phyloP scores from a whole-genome alignment of 768 basidiomycete species.

The Sarcomyxa edulis region DNA sequence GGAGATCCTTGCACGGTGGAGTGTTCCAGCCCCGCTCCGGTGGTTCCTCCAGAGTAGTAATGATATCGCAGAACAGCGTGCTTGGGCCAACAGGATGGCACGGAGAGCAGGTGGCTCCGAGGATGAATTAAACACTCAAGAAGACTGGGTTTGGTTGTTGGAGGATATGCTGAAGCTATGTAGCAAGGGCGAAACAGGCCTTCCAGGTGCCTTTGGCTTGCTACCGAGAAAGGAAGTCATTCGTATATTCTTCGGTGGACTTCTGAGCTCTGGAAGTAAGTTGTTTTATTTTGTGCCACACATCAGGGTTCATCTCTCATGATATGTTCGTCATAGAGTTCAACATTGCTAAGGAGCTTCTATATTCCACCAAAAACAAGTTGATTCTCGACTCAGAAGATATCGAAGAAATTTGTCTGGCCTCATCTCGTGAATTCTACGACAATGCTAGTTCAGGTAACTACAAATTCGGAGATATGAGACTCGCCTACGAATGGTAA shows the following conservation, averaged over 20 bases:
- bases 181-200: slow-evolving; percentile 51
- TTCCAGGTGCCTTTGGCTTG: slow-evolving; percentile 78
- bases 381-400: slow-evolving; percentile 41
- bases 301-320: slow-evolving; percentile 8
- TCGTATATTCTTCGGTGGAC: slow-evolving; percentile 80
- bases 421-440: slow-evolving; percentile 85
- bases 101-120: slow-evolving; percentile 54
- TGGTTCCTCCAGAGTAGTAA: slow-evolving; percentile 84
- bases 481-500: slow-evolving; percentile 93
- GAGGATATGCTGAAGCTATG: slow-evolving; percentile 88
- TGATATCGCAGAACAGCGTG: slow-evolving; percentile 64
- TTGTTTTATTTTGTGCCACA: slow-evolving; percentile 17
- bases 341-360: slow-evolving; percentile 57
- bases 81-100: slow-evolving; percentile 86
- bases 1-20: slow-evolving; percentile 88
- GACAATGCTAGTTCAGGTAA: slow-evolving; percentile 93
- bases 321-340: slow-evolving; percentile 42
- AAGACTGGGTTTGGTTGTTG: slow-evolving; percentile 84
- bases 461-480: slow-evolving; percentile 92
- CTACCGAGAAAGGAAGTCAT: slow-evolving; percentile 66
- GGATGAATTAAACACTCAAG: slow-evolving; percentile 49
- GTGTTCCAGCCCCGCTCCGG: slow-evolving; percentile 72
- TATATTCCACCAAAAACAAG: slow-evolving; percentile 42
- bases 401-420: slow-evolving; percentile 76
- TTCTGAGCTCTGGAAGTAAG: slow-evolving; percentile 86